These are phyloP conservation scores for Ramichloridium luteum DNA, from an alignment of 2,329 filamentous ascomycete genomes.

Conservation along the genomic window DNA sequence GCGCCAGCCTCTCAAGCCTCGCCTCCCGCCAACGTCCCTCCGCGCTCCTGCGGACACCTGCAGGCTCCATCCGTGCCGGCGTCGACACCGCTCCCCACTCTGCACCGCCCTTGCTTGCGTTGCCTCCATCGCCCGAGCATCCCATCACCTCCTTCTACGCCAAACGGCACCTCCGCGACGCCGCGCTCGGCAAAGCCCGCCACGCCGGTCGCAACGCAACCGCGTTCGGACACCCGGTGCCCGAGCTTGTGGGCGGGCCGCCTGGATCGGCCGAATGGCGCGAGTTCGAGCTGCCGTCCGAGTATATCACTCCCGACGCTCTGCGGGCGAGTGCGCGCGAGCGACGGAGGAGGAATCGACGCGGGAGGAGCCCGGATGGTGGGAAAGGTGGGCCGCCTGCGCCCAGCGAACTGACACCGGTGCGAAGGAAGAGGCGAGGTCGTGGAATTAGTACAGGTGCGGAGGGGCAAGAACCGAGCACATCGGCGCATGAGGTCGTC, in stretches of 20 bases:
- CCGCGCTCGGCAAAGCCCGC: slow-evolving; percentile 60
- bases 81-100: slow-evolving; percentile 13
- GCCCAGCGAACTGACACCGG: too few species aligned
- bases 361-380: too few species aligned
- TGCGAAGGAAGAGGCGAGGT: too few species aligned
- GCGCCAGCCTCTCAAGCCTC: slow-evolving; percentile 4
- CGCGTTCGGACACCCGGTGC: slow-evolving; percentile 73
- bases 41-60: slow-evolving; percentile 3
- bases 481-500: too few species aligned
- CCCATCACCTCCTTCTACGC: slow-evolving; percentile 69
- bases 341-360: slow-evolving; percentile 49
- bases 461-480: too few species aligned
- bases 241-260: slow-evolving; percentile 48
- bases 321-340: slow-evolving; percentile 48
- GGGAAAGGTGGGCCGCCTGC: too few species aligned
- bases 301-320: slow-evolving; percentile 40
- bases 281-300: slow-evolving; percentile 65
- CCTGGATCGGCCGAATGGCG: slow-evolving; percentile 39
- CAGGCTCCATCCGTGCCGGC: background rate
- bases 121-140: slow-evolving; percentile 28
- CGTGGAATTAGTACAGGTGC: too few species aligned
- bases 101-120: slow-evolving; percentile 19
- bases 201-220: slow-evolving; percentile 53
- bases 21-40: slow-evolving; percentile 4
- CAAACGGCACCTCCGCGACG: slow-evolving; percentile 67